Evolutionary conservation across 2,329 filamentous ascomycete genomes (phyloP).

Genomic region (Apiospora hydei): DNA sequence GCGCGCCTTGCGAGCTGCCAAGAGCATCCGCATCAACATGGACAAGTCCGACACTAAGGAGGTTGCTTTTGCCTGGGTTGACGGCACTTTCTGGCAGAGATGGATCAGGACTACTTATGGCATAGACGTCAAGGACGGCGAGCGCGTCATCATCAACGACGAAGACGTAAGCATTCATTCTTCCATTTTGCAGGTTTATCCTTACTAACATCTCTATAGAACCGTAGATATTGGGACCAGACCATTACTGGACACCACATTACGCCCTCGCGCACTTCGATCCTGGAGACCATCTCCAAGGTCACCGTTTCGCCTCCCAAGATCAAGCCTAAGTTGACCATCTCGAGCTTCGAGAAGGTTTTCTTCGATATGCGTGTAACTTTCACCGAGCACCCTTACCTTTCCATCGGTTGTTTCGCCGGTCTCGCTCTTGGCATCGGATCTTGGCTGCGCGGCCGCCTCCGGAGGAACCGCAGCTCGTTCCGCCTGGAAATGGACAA

Average conservation of each 20-base stretch:
- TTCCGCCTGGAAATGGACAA: slow-evolving; percentile 67
- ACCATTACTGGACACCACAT: slow-evolving; percentile 91
- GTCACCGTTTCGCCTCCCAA: slow-evolving; percentile 72
- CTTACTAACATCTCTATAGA: slow-evolving; percentile 61
- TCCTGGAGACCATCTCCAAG: slow-evolving; percentile 84
- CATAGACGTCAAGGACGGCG: slow-evolving; percentile 85
- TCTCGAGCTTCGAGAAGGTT: slow-evolving; percentile 73
- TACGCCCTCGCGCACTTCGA: slow-evolving; percentile 85
- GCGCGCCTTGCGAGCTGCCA: slow-evolving; percentile 83
- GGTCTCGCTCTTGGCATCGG: slow-evolving; percentile 61
- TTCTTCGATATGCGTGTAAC: slow-evolving; percentile 70
- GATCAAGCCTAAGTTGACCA: slow-evolving; percentile 80
- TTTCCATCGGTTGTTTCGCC: slow-evolving; percentile 64
- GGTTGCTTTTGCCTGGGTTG: slow-evolving; percentile 95
- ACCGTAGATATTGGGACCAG: slow-evolving; percentile 92
- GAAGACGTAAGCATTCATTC: slow-evolving; percentile 77
- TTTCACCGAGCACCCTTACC: slow-evolving; percentile 65
- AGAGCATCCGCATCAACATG: slow-evolving; percentile 91
- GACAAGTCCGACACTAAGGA: slow-evolving; percentile 86
- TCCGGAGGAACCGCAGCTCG: slow-evolving; percentile 62
- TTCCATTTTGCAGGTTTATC: slow-evolving; percentile 22
- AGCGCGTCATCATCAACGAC: slow-evolving; percentile 95
- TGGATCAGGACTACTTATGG: slow-evolving; percentile 97
- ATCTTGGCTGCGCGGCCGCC: slow-evolving; percentile 61
- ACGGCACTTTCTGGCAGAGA: slow-evolving; percentile 95